Conservation (phyloP, 2,329 filamentous ascomycete genomes). For the Hymenoscyphus linearis region DNA sequence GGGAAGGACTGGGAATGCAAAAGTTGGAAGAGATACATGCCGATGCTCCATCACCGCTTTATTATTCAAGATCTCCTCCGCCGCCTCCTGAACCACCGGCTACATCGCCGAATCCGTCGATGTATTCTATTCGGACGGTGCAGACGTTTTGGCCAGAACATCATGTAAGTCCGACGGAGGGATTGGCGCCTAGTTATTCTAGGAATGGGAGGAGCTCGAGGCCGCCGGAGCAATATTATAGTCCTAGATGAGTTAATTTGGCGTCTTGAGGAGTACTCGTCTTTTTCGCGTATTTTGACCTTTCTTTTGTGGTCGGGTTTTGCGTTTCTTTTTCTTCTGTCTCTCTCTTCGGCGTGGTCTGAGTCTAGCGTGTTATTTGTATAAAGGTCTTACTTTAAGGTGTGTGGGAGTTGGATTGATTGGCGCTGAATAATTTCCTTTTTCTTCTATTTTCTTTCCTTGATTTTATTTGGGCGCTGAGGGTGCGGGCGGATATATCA, state of each 20-base stretch:
- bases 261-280: not conserved
- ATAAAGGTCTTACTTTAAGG: not conserved
- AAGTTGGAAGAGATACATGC: not conserved
- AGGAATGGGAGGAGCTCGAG: slow-evolving; percentile 2
- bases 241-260: not conserved
- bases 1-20: slow-evolving; percentile 1
- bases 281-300: not conserved
- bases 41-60: not conserved
- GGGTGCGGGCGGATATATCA: too few relatives aligned
- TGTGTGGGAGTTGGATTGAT: not conserved
- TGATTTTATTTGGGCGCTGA: too few relatives aligned
- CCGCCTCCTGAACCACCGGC: not conserved
- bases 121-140: not conserved
- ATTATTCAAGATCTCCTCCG: not conserved
- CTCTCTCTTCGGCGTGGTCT: too few relatives aligned
- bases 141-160: slow-evolving; percentile 4
- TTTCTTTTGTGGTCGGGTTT: not conserved
- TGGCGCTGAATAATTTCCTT: not conserved
- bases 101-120: slow-evolving; percentile 1
- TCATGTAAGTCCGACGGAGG: not conserved
- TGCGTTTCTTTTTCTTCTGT: too few relatives aligned
- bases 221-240: slow-evolving; percentile 5
- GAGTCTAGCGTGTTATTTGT: too few relatives aligned
- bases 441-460: not conserved
- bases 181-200: not conserved